Evolutionary conservation across 2,329 filamentous ascomycete species (phyloP).

Genomic region (Aspergillus melleus): DNA sequence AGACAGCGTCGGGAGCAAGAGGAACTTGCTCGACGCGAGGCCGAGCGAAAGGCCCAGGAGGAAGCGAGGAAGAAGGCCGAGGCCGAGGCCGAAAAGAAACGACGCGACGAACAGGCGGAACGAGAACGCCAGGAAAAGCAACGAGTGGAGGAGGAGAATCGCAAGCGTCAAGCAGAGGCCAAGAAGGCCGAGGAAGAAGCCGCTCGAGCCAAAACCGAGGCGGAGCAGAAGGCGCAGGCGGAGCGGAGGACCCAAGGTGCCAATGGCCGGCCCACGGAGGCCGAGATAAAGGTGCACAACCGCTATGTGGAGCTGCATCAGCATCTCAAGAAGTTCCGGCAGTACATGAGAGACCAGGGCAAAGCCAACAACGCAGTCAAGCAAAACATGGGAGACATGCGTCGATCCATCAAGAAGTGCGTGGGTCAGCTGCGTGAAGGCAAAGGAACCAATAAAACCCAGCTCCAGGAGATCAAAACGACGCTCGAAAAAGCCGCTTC

Average conservation of each 20-base stretch:
- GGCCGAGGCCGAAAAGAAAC: constrained; percentile 35
- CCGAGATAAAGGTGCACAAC: constrained; percentile 46
- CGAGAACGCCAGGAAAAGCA: constrained; percentile 35
- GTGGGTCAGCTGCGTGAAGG: constrained; percentile 69
- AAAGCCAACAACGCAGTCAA: constrained; percentile 62
- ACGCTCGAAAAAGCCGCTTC: constrained; percentile 57
- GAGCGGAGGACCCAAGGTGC: constrained; percentile 32
- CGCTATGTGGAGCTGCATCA: constrained; percentile 62
- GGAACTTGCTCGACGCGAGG: constrained; percentile 39
- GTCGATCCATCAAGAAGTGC: constrained; percentile 68
- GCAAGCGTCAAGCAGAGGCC: constrained; percentile 20
- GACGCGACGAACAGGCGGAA: constrained; percentile 40
- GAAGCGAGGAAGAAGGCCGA: constrained; percentile 34
- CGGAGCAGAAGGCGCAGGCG: constrained; percentile 28
- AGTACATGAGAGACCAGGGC: constrained; percentile 55
- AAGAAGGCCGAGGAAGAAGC: constrained; percentile 7
- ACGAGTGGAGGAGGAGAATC: constrained; percentile 26
- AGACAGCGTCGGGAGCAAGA: constrained; percentile 34
- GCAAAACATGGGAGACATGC: constrained; percentile 67
- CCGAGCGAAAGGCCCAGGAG: constrained; percentile 46
- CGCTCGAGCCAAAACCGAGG: constrained; percentile 6
- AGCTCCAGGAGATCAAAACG: constrained; percentile 50
- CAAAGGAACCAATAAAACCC: constrained; percentile 60
- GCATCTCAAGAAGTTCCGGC: constrained; percentile 62
- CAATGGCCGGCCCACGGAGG: constrained; percentile 27